Evolutionary conservation across 306 rosid species (phyloP).

Genomic region (barrel medic (Medicago truncatula)): DNA sequence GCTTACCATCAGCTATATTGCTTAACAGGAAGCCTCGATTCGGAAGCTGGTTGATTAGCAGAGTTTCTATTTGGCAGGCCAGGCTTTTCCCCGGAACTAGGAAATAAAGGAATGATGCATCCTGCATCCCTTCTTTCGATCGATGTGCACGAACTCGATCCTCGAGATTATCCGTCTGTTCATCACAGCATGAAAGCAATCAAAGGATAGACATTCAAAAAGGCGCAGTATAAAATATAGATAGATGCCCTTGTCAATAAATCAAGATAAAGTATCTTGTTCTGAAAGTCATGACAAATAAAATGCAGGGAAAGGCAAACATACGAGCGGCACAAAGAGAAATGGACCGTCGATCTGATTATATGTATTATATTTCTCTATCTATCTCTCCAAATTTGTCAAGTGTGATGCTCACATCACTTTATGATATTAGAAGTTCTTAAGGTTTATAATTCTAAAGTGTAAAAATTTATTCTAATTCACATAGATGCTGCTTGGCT

Average conservation of each 20-base stretch:
- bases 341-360: background rate
- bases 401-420: background rate
- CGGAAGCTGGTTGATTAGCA: constrained; percentile 91
- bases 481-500: background rate
- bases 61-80: constrained; percentile 90
- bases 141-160: constrained; percentile 77
- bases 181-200: constrained; percentile 20
- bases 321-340: background rate
- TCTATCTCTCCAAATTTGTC: background rate
- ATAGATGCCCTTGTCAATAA: background rate
- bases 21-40: constrained; percentile 68
- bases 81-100: constrained; percentile 77
- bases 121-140: constrained; percentile 73
- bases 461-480: background rate
- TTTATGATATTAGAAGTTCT: too few relatives aligned
- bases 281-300: background rate
- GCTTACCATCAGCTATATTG: constrained; percentile 84
- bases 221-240: constrained; percentile 10
- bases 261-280: background rate
- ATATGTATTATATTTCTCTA: background rate
- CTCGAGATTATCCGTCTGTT: constrained; percentile 85
- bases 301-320: constrained; percentile 2
- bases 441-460: background rate
- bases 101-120: constrained; percentile 69
- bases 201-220: constrained; percentile 10